Conservation (phyloP, 345 rosid species). For the Psidium friedrichsthalianum region DNA sequence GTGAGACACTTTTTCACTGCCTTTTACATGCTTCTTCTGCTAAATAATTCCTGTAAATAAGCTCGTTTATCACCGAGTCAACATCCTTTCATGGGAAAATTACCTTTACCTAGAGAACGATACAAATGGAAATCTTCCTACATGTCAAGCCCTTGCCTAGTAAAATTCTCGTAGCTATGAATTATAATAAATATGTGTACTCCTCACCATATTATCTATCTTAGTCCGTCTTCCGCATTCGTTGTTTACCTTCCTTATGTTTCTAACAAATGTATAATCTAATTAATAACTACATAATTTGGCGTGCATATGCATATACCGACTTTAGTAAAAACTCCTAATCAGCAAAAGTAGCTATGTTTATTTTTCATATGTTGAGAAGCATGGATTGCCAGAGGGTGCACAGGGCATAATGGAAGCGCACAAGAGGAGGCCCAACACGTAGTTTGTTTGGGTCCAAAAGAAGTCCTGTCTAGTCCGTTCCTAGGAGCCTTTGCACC, state of each 20-base stretch:
- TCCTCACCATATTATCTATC: background rate
- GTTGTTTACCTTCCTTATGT: background rate
- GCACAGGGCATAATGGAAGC: background rate
- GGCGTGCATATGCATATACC: background rate
- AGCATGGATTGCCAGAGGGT: background rate
- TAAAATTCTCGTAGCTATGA: background rate
- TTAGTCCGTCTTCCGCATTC: background rate
- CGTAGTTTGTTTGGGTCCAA: background rate
- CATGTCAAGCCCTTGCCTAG: background rate
- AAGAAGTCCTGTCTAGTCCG: background rate
- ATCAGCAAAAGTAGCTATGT: background rate
- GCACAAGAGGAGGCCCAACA: background rate
- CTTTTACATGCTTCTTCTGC: background rate
- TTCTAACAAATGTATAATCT: background rate
- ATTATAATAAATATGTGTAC: background rate
- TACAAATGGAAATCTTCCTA: too few relatives aligned
- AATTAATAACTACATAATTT: background rate
- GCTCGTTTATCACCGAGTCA: background rate
- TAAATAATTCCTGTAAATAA: background rate
- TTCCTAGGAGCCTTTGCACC: background rate
- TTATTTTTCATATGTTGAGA: background rate
- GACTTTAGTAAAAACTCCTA: background rate
- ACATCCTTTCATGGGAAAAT: background rate
- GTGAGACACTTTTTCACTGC: background rate
- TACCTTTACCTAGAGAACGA: too few relatives aligned